Evolutionary conservation across 768 basidiomycete species (phyloP).

Genomic region (Tricholoma hemisulphureum): DNA sequence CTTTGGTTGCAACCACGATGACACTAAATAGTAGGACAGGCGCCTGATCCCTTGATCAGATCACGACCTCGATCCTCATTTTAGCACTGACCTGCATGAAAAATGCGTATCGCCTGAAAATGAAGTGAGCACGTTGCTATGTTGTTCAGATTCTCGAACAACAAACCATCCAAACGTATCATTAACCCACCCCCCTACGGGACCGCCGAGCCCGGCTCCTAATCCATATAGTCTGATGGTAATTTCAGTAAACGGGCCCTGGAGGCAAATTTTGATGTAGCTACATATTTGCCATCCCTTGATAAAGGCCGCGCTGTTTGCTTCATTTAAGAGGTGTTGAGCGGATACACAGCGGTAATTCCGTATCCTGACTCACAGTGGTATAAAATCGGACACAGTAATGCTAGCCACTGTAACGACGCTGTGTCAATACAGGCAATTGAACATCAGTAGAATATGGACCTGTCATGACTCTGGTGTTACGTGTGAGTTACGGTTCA

Average conservation of each 20-base stretch:
- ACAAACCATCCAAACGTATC: conserved; percentile 83
- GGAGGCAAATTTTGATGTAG: not conserved
- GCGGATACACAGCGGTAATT: conserved; percentile 1
- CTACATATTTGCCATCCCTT: conserved; percentile 88
- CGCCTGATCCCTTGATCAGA: conserved; percentile 42
- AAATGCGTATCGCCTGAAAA: conserved; percentile 78
- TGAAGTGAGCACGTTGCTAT: conserved; percentile 3
- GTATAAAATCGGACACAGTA: conserved; percentile 84
- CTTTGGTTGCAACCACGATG: conserved; percentile 68
- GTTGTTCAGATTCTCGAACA: conserved; percentile 6
- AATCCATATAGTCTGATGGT: conserved; percentile 70
- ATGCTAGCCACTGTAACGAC: conserved; percentile 68
- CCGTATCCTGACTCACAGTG: conserved; percentile 56
- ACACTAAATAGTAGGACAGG: conserved; percentile 76
- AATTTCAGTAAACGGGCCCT: not conserved
- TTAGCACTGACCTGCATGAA: conserved; percentile 65
- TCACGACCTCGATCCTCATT: not conserved
- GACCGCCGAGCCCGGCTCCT: conserved; percentile 79
- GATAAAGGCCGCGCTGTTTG: conserved; percentile 85
- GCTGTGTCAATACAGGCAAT: conserved; percentile 23
- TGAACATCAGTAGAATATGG: conserved; percentile 17
- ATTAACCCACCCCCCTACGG: conserved; percentile 81
- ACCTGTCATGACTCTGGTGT: conserved; percentile 81
- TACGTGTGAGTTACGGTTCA: conserved; percentile 23
- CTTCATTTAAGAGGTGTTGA: conserved; percentile 34